A percentile compares a stretch with the other conserved stretches of the same genome.
These are phyloP conservation scores for Naganishia randhawae DNA, from an alignment of 768 basidiomycete species.

Conservation along the genomic window DNA sequence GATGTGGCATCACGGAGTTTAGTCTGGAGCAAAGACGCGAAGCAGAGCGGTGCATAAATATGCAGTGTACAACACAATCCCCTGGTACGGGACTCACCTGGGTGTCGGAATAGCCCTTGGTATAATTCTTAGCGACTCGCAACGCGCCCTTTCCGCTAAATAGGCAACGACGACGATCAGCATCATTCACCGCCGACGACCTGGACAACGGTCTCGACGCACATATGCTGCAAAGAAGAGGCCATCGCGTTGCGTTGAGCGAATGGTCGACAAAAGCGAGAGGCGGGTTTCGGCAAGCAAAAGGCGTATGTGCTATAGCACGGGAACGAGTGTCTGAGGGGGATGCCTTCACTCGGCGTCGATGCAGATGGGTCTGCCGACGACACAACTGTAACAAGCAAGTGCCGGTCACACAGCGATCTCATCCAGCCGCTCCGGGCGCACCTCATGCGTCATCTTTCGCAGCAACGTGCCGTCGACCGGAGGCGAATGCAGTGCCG, in stretches of 20 bases:
- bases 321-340: too few relatives aligned
- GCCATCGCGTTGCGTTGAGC: slow-evolving; percentile 8
- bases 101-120: slow-evolving; percentile 74
- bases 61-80: not conserved
- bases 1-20: slow-evolving; percentile 96
- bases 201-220: not conserved
- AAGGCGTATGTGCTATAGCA: too few relatives aligned
- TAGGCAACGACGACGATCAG: not conserved
- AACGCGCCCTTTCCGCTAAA: slow-evolving; percentile 55
- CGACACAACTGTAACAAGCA: not conserved
- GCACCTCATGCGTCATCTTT: slow-evolving; percentile 22
- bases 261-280: not conserved
- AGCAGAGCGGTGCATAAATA: not conserved
- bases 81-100: slow-evolving; percentile 34
- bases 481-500: not conserved
- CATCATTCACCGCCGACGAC: not conserved
- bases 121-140: slow-evolving; percentile 89
- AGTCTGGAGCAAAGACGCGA: slow-evolving; percentile 52
- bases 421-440: not conserved
- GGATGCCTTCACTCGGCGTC: too few relatives aligned
- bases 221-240: slow-evolving; percentile 17
- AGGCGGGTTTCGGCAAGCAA: too few relatives aligned
- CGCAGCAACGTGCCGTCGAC: not conserved
- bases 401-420: not conserved
- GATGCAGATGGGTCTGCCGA: not conserved